Base-by-base conservation (phyloP, 148 eudicot genomes). In the Drosera capensis region DNA sequence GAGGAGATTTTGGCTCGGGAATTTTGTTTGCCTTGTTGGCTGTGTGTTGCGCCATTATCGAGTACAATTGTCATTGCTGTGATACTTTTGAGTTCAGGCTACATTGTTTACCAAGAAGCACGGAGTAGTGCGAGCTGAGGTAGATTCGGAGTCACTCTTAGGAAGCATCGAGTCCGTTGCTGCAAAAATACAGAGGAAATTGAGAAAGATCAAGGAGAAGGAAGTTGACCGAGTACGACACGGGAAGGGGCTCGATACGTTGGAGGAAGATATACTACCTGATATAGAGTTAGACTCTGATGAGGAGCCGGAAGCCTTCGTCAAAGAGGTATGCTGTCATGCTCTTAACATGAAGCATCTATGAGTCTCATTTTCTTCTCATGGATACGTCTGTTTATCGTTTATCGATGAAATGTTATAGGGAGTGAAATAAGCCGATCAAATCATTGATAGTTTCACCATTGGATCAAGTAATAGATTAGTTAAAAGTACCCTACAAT, bases 141-240 rank as follows among this genome's bases (percentile, higher is more conserved):
- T 74, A 69, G 83, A 72, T 59, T 77, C 83, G 0, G 96, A 77
- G 43, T 63, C 70, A 1, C 57, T 80, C 14, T 77, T 77, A 24
- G 83, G 64, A 14, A 77, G 90, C 51, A 88, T 83, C 52, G 96
- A 88, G 61, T 35, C 80, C 76, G 96, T 77, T 8, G 72, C 96
- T 20, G 68, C 94, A 2, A 62, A 82, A 37, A 59, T 88, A 43
- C 80, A 80, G 21, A 74, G 94, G 58, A 87, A 87, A 41, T 59
- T 87, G 59, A 70, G 94, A 68, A 87, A 83, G 69, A 79, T 82
- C 45, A 87, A 87, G 71, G 96, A 87, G 64, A 87, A 87, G 60
- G 96, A 72, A 23, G 49, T 86, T 2, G 94, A 87, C 48, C 86
- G 77, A 62, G 88, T 88, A 42, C 74, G 90, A 13, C 96, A 74